These are phyloP conservation scores for Pseudoscleropodium purum DNA, from an alignment of 225 moss, liverwort and hornwort genomes.

Conservation along the genomic window DNA sequence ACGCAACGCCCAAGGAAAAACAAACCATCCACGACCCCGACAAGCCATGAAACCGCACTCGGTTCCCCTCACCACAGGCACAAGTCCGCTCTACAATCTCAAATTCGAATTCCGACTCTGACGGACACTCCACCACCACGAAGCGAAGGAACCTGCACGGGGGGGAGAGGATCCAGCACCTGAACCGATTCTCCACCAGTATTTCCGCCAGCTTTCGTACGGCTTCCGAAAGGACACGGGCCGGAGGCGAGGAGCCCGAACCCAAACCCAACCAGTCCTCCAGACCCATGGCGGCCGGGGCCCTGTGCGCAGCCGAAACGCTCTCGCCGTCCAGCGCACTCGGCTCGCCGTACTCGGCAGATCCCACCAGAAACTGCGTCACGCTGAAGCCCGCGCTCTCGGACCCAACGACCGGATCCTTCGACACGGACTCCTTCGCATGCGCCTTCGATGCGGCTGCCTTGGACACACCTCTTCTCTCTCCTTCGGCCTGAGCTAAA, in stretches of 20 bases:
- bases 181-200: constrained; percentile 74
- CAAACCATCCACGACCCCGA: neutral
- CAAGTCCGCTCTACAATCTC: neutral
- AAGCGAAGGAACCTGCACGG: neutral
- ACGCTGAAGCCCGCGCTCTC: constrained; percentile 36
- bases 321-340: neutral
- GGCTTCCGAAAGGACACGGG: constrained; percentile 1
- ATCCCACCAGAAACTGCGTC: constrained; percentile 48
- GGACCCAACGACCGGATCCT: neutral
- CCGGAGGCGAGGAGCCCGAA: neutral
- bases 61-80: neutral
- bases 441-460: neutral
- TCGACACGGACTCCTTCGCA: constrained; percentile 6
- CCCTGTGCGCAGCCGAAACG: neutral
- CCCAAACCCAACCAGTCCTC: constrained; percentile 39
- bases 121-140: neutral
- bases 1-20: neutral
- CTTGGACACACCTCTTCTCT: neutral
- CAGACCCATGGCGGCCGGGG: neutral
- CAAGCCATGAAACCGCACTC: neutral
- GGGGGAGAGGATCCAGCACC: constrained; percentile 22
- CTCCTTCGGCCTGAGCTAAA: constrained; percentile 20
- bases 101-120: neutral
- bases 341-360: constrained; percentile 2
- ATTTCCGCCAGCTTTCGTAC: constrained; percentile 42